A percentile compares a stretch with the other conserved stretches of the same genome.
phyloP scores from a whole-genome alignment of 495 filamentous ascomycete genomes.

The Penicillium atrosanguineum region DNA sequence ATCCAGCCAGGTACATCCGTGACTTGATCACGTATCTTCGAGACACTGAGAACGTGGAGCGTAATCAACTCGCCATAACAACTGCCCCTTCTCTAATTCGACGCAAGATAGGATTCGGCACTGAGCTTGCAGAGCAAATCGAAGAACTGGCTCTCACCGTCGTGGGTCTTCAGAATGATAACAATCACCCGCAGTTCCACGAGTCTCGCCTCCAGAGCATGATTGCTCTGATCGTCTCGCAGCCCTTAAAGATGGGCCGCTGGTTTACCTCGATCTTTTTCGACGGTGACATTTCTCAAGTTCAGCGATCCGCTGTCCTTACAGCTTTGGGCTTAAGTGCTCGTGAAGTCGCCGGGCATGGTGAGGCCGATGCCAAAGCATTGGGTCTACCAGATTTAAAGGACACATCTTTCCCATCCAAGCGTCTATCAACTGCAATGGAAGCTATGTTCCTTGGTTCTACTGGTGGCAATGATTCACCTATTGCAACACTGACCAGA shows the following conservation, averaged over 20 bases:
- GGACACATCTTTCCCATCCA: slow-evolving; percentile 67
- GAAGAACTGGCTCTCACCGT: slow-evolving; percentile 76
- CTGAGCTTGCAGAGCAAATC: slow-evolving; percentile 78
- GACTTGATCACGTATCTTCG: slow-evolving; percentile 77
- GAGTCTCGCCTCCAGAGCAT: slow-evolving; percentile 77
- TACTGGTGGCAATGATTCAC: slow-evolving; percentile 37
- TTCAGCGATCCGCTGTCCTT: slow-evolving; percentile 77
- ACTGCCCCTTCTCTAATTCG: slow-evolving; percentile 80
- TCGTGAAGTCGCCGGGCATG: slow-evolving; percentile 83
- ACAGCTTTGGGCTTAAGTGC: slow-evolving; percentile 78
- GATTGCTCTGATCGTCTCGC: slow-evolving; percentile 75
- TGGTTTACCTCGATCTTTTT: slow-evolving; percentile 87
- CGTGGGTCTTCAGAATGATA: slow-evolving; percentile 75
- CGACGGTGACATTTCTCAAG: slow-evolving; percentile 83
- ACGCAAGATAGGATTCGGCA: slow-evolving; percentile 83
- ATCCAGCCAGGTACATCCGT: slow-evolving; percentile 65
- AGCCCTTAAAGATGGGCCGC: slow-evolving; percentile 72
- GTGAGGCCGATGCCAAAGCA: slow-evolving; percentile 55
- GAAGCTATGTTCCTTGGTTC: slow-evolving; percentile 46
- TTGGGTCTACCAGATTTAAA: slow-evolving; percentile 34
- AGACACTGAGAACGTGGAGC: slow-evolving; percentile 80
- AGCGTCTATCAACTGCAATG: slow-evolving; percentile 58
- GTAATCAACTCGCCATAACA: slow-evolving; percentile 72
- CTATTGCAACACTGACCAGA: slow-evolving; percentile 58
- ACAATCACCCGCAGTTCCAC: slow-evolving; percentile 58